Evolutionary conservation across 352 stramenopile genomes (phyloP), one percentile per base, ranked within the genome.

Genomic region (Globisporangium orthogonon): DNA sequence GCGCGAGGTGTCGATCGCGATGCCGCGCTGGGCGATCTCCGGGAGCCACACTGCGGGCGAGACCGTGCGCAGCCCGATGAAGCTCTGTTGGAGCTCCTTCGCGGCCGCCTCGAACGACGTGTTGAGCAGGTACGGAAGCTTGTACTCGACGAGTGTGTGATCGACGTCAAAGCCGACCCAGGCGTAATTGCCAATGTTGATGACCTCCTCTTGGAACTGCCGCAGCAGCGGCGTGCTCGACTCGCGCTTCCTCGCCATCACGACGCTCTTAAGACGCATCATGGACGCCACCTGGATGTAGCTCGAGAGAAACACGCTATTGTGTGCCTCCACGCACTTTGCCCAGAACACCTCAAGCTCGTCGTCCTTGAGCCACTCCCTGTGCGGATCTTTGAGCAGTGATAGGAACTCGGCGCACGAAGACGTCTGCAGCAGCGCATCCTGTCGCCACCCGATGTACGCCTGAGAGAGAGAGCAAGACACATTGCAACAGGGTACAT

Each of bases 81-180:
- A 84, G 29, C 63, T 67, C 47, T 79, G 64, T 52, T 78, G 71
- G 6, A 84, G 61, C 28, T 84, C 62, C 29, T 72, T 79, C 6
- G 50, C 62, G 10, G 74, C 74, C 59, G 67, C 65, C 13, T 62
- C 54, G 41, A 84, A 84, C 35, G 69, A 78, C 9, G 54, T 58
- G 51, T 71, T 69, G 39, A 84, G 66, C 41, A 81, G 44, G 45
- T 69, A 67, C 9, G 73, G 71, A 14, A 80, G 39, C 17, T 70
- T 69, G 63, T 77, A 81, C 57, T 84, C 71, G 18, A 74, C 71
- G 1, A 81, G 63, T 3, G 71, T 81, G 58, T 84, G 74, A 58
- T 84, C 74, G 1, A 84, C 71, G 40, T 84, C 69, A 46, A 84
- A 84, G 14, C 74, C 74, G 52, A 84, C 72, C 74, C 74, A 84